Percentiles rank a stretch among this genome's conserved stretches.
Conservation (phyloP, 2,329 filamentous ascomycete genomes). For the Colletotrichum magnum region DNA sequence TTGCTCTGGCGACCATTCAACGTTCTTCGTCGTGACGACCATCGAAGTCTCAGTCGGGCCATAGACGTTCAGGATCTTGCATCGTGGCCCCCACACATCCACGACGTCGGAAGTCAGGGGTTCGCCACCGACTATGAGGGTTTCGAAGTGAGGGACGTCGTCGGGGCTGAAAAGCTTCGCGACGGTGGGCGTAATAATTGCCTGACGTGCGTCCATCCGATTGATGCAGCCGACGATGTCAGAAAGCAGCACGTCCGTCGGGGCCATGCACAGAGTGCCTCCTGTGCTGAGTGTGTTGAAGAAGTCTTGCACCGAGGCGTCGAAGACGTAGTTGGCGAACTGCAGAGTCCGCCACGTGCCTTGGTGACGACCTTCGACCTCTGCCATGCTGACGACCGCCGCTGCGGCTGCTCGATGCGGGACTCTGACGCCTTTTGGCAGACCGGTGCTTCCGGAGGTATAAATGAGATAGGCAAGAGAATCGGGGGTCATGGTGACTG, state of each 20-base stretch:
- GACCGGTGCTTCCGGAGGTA: slow-evolving; percentile 32
- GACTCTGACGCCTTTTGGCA: slow-evolving; percentile 41
- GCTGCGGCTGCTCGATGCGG: slow-evolving; percentile 41
- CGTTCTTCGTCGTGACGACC: slow-evolving; percentile 33
- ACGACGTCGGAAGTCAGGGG: slow-evolving; percentile 24
- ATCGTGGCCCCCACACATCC: slow-evolving; percentile 29
- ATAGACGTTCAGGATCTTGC: slow-evolving; percentile 41
- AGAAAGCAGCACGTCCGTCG: slow-evolving; percentile 16
- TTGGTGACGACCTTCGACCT: slow-evolving; percentile 21
- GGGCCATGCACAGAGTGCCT: slow-evolving; percentile 27
- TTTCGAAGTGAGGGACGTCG: slow-evolving; percentile 39
- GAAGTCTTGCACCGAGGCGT: slow-evolving; percentile 21
- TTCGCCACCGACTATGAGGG: slow-evolving; percentile 36
- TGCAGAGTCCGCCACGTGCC: slow-evolving; percentile 20
- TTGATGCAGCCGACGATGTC: slow-evolving; percentile 14
- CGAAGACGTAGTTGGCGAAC: slow-evolving; percentile 30
- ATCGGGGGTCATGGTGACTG: slow-evolving; percentile 7
- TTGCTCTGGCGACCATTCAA: not conserved
- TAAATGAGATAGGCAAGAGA: slow-evolving; percentile 33
- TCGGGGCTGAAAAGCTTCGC: slow-evolving; percentile 36
- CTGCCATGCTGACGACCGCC: slow-evolving; percentile 41
- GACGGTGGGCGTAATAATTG: slow-evolving; percentile 42
- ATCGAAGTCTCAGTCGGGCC: slow-evolving; percentile 42
- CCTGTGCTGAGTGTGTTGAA: slow-evolving; percentile 33
- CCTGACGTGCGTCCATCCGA: slow-evolving; percentile 24